These are phyloP conservation scores for Rhizopus sp. DNA, from an alignment of 371 early-diverging fungal genomes.

Conservation along the genomic window DNA sequence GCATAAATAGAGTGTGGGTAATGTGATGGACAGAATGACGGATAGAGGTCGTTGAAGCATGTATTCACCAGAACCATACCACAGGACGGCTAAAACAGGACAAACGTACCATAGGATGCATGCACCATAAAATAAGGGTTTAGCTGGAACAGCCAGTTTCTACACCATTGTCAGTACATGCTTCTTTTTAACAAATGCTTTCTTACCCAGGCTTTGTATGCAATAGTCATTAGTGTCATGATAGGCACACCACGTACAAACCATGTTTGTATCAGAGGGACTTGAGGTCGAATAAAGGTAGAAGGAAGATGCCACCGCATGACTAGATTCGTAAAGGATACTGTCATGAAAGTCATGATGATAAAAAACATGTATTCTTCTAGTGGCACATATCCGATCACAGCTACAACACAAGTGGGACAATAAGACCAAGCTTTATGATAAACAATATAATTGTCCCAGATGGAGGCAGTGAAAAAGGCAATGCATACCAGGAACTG, in stretches of 20 bases:
- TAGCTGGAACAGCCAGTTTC: conserved; percentile 38
- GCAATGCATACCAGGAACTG: conserved; percentile 46
- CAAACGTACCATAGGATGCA: conserved; percentile 57
- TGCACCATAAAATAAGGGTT: conserved; percentile 55
- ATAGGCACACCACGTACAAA: conserved; percentile 39
- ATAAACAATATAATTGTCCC: conserved; percentile 66
- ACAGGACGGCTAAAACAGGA: conserved; percentile 59
- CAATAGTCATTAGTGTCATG: conserved; percentile 28
- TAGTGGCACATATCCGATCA: conserved; percentile 63
- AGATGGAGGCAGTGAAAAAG: conserved; percentile 56
- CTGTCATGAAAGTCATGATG: conserved; percentile 59
- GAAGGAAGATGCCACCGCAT: conserved; percentile 50
- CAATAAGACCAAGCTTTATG: conserved; percentile 59
- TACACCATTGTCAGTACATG: conserved; percentile 6
- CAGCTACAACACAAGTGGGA: conserved; percentile 48
- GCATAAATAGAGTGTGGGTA: conserved; percentile 56
- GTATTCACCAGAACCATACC: conserved; percentile 59
- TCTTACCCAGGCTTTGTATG: conserved; percentile 46
- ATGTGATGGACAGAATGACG: conserved; percentile 31
- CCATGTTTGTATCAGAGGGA: conserved; percentile 25
- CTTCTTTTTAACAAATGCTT: not conserved
- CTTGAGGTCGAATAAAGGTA: conserved; percentile 33
- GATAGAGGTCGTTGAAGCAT: conserved; percentile 41
- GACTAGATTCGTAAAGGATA: conserved; percentile 41
- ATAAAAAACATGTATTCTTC: conserved; percentile 70